Percentiles rank a stretch among this genome's conserved stretches.
Evolutionary conservation across 257 asterid genomes (phyloP).

Genomic region (Jaltomata sinuosa): DNA sequence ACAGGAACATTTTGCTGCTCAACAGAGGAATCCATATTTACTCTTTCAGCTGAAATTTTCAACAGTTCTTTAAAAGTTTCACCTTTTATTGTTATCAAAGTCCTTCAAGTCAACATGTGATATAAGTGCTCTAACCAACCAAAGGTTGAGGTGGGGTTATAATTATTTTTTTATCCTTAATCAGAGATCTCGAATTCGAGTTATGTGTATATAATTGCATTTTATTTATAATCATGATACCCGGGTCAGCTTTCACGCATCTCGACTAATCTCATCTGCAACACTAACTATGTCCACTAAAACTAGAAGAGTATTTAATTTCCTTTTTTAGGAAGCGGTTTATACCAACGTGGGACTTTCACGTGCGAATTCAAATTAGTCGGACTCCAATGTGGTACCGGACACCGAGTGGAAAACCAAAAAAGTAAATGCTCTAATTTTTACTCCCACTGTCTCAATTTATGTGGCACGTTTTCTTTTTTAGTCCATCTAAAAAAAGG

Average conservation of each 20-base stretch:
- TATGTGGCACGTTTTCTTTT: fast-evolving
- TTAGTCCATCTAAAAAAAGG: background rate
- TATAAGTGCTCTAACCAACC: background rate
- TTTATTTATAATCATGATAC: too few relatives aligned
- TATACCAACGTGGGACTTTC: background rate
- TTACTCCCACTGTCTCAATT: too few relatives aligned
- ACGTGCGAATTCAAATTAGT: fast-evolving
- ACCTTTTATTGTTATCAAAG: background rate
- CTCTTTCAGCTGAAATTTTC: background rate
- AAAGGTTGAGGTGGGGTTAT: background rate
- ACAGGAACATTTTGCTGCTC: slow-evolving; percentile 3
- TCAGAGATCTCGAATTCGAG: too few relatives aligned
- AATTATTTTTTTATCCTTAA: too few relatives aligned
- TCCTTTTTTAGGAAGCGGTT: background rate
- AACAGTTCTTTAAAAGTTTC: background rate
- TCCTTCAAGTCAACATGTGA: background rate
- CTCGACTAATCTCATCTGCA: too few relatives aligned
- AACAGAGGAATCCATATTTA: background rate
- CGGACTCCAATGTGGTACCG: background rate
- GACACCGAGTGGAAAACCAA: fast-evolving
- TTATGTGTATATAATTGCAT: background rate
- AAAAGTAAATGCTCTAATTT: background rate
- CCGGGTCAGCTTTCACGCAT: too few relatives aligned
- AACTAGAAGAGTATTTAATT: too few relatives aligned
- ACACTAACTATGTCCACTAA: too few relatives aligned